Evolutionary conservation across 2,329 filamentous ascomycete species (phyloP).

Genomic region (Tolypocladium endophyticum): DNA sequence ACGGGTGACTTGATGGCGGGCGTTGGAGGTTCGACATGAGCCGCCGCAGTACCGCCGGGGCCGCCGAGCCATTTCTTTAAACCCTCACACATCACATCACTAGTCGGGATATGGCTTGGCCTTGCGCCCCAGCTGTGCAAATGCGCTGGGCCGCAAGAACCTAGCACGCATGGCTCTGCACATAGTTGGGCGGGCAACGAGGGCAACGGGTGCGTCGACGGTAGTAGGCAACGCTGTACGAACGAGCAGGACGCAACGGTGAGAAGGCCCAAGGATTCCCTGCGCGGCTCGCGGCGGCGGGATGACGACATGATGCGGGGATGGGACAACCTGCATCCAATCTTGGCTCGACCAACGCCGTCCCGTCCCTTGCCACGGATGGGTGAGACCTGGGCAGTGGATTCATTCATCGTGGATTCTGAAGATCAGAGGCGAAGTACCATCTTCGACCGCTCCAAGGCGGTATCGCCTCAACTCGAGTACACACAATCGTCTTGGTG

Average conservation of each 20-base stretch:
- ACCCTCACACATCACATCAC: neutral
- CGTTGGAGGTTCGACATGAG: neutral
- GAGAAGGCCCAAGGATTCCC: neutral
- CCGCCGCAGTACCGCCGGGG: neutral
- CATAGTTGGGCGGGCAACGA: neutral
- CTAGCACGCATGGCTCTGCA: neutral
- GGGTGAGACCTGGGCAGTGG: neutral
- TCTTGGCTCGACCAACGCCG: neutral
- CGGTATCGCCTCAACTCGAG: neutral
- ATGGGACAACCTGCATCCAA: neutral
- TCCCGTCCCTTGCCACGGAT: neutral
- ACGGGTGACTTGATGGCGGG: neutral
- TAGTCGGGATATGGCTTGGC: neutral
- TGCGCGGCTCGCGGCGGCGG: neutral
- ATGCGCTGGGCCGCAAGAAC: no score
- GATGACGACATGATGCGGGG: slow-evolving; percentile 1
- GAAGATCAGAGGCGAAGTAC: neutral
- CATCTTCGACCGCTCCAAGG: neutral
- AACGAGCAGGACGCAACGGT: neutral
- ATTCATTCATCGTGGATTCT: neutral
- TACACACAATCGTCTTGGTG: neutral
- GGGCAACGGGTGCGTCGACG: neutral
- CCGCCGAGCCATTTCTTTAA: neutral
- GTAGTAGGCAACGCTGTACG: no score
- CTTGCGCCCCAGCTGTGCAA: neutral